A percentile compares a stretch with the other conserved stretches of the same genome.
phyloP scores from a whole-genome alignment of 768 basidiomycete genomes.

The Suillus fuscotomentosus region DNA sequence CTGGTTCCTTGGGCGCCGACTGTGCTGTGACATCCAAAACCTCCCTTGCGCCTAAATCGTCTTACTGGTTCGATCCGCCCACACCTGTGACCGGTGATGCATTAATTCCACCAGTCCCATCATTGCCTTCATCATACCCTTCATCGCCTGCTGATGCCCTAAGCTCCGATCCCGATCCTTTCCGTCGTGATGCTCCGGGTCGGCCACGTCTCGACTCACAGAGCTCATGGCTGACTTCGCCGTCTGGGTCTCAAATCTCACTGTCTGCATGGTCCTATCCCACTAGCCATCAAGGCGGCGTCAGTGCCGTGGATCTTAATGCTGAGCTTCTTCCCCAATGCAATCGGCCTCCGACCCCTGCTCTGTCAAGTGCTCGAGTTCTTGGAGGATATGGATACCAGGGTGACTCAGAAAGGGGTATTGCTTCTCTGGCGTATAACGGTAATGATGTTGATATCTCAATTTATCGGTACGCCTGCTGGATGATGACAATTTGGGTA shows the following conservation, averaged over 20 bases:
- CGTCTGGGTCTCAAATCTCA: conserved; percentile 54
- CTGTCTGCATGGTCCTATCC: conserved; percentile 73
- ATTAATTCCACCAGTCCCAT: conserved; percentile 53
- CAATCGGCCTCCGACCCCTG: conserved; percentile 51
- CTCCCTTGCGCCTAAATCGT: conserved; percentile 47
- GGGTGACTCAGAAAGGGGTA: conserved; percentile 56
- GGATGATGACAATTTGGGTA: conserved; percentile 68
- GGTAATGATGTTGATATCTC: conserved; percentile 55
- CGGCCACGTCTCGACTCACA: conserved; percentile 61
- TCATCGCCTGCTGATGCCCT: conserved; percentile 42
- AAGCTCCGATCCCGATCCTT: conserved; percentile 57
- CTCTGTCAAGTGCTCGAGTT: conserved; percentile 57
- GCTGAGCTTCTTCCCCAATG: conserved; percentile 38
- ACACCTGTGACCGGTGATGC: conserved; percentile 41
- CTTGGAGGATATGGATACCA: conserved; percentile 68
- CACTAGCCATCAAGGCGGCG: conserved; percentile 37
- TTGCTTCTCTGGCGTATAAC: conserved; percentile 43
- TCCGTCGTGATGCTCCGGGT: conserved; percentile 52
- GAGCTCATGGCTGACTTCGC: conserved; percentile 72
- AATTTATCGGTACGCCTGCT: conserved; percentile 51
- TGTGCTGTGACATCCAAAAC: conserved; percentile 29
- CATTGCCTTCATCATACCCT: conserved; percentile 57
- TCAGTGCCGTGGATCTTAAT: conserved; percentile 42
- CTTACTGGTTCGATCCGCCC: conserved; percentile 59
- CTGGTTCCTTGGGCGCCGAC: conserved; percentile 13